Conservation (phyloP, 2,329 filamentous ascomycete species). For the Cyanodermella asteris region DNA sequence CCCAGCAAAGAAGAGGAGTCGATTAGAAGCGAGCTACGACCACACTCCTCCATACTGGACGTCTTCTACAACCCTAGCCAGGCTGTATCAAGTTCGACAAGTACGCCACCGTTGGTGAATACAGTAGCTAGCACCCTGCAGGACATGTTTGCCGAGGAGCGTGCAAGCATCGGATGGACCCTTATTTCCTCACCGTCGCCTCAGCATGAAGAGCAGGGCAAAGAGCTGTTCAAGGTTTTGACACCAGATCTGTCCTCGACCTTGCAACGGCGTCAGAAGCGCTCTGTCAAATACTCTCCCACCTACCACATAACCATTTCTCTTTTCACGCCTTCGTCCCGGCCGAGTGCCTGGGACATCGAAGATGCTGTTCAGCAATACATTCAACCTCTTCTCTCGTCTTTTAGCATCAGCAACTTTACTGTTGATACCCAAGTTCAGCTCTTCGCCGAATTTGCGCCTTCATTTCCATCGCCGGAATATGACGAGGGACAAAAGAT, state of each 20-base stretch:
- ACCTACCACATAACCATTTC: conserved; percentile 95
- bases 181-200: conserved; percentile 31
- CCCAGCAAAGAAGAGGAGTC: conserved; percentile 26
- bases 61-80: conserved; percentile 54
- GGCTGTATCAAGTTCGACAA: conserved; percentile 42
- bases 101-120: conserved; percentile 50
- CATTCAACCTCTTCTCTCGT: conserved; percentile 58
- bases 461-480: conserved; percentile 35
- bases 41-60: conserved; percentile 49
- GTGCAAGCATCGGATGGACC: conserved; percentile 59
- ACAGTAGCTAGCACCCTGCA: conserved; percentile 63
- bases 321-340: conserved; percentile 59
- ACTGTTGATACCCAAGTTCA: conserved; percentile 93
- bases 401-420: conserved; percentile 78
- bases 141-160: conserved; percentile 66
- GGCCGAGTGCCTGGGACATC: conserved; percentile 79
- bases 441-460: conserved; percentile 55
- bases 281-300: conserved; percentile 74
- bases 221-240: conserved; percentile 16
- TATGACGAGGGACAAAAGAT: conserved; percentile 32
- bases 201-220: conserved; percentile 10
- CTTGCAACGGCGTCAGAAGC: conserved; percentile 48
- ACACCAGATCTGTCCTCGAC: conserved; percentile 30
- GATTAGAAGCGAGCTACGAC: conserved; percentile 40
- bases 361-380: conserved; percentile 61